Evolutionary conservation across 495 filamentous ascomycete genomes (phyloP), one percentile per base, ranked within the genome.

Genomic region (Tuber magnatum): DNA sequence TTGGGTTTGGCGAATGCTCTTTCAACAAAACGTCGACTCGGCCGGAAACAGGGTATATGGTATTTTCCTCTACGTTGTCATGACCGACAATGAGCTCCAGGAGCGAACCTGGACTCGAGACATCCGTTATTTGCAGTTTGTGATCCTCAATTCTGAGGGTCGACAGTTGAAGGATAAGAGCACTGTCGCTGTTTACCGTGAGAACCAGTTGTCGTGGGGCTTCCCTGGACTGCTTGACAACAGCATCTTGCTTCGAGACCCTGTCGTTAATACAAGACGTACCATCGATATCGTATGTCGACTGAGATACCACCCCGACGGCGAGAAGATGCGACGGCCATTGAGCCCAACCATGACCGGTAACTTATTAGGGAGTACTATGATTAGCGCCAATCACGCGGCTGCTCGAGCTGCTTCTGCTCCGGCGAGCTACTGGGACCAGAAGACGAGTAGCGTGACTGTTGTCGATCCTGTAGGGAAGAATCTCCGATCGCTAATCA

Each of bases 51-150:
- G 81, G 68, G 81, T 82, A 32, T 82, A 82, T 70, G 81, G 81
- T 20, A 78, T 82, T 56, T 82, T 82, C 61, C 81, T 82, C 20
- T 82, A 82, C 70, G 81, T 82, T 73, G 81, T 82, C 46, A 82
- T 82, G 81, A 82, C 81, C 71, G 81, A 82, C 73, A 82, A 82
- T 69, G 81, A 82, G 41, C 81, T 82, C 44, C 81, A 82, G 71
- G 81, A 82, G 73, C 81, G 81, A 70, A 82, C 81, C 68, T 82
- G 81, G 81, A 82, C 81, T 46, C 81, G 81, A 70, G 81, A 82
- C 68, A 82, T 82, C 69, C 74, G 81, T 72, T 82, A 82, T 46
- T 72, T 82, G 71, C 81, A 82, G 70, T 82, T 82, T 68, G 78
- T 81, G 46, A 82, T 82, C 75, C 81, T 82, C 18, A 82, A 82